A percentile compares a stretch with the other conserved stretches of the same genome.
Evolutionary conservation across 106 monocot genomes (phyloP).

Genomic region (Alisma plantagoaquatica): DNA sequence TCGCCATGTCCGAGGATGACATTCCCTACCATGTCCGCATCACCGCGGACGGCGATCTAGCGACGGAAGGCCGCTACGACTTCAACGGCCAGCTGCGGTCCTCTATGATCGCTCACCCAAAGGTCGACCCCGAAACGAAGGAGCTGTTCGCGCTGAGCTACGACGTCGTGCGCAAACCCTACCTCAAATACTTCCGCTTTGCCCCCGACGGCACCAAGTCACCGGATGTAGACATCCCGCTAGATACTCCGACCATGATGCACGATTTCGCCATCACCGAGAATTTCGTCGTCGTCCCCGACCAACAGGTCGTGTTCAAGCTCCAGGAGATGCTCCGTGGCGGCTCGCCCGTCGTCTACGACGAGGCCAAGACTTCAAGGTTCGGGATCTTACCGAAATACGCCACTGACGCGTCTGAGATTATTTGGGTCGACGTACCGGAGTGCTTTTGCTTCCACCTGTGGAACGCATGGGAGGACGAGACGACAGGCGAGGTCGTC

Average conservation of each 20-base stretch:
- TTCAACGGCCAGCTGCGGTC: constrained; percentile 54
- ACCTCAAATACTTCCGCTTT: constrained; percentile 76
- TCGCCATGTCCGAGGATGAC: constrained; percentile 94
- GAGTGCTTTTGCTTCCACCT: constrained; percentile 95
- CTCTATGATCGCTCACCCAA: constrained; percentile 86
- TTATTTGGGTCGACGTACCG: constrained; percentile 68
- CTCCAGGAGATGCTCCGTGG: constrained; percentile 53
- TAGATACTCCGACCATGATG: constrained; percentile 61
- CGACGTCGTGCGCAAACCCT: constrained; percentile 61
- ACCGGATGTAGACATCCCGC: constrained; percentile 48
- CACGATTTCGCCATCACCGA: constrained; percentile 92
- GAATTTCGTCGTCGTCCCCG: constrained; percentile 60
- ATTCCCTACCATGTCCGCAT: constrained; percentile 70
- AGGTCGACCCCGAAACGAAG: constrained; percentile 44
- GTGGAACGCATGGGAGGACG: constrained; percentile 87
- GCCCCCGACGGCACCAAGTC: constrained; percentile 36
- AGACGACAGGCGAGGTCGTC: constrained; percentile 43
- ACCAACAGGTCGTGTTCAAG: constrained; percentile 87
- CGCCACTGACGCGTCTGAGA: constrained; percentile 35
- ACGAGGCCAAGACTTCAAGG: constrained; percentile 45
- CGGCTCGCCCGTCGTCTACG: constrained; percentile 60
- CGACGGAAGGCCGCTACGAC: constrained; percentile 55
- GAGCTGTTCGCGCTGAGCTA: constrained; percentile 75
- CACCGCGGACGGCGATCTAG: constrained; percentile 33
- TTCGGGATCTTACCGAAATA: constrained; percentile 73